These are phyloP conservation scores for apple (Malus domestica) DNA, from an alignment of 306 rosid species.

Conservation along the genomic window DNA sequence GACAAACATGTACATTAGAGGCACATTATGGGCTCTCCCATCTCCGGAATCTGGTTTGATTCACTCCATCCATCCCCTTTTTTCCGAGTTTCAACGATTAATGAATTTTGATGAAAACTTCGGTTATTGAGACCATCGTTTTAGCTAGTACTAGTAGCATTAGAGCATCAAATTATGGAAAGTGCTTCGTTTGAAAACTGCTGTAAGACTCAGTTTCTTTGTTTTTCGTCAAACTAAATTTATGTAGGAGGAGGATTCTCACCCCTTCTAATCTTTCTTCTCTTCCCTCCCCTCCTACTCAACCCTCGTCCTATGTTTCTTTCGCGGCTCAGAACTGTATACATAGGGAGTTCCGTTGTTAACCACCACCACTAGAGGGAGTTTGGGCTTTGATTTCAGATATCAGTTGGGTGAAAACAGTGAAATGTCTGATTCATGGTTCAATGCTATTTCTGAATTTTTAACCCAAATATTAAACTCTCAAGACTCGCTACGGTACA, in stretches of 20 bases:
- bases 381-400: neutral
- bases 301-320: slow-evolving; percentile 11
- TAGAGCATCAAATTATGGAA: slow-evolving; percentile 14
- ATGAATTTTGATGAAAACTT: slow-evolving; percentile 15
- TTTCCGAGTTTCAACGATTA: neutral
- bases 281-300: too few species aligned
- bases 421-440: too few species aligned
- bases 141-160: slow-evolving; percentile 1
- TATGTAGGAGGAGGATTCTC: neutral
- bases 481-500: too few species aligned
- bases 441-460: too few species aligned
- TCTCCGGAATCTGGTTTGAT: slow-evolving; percentile 8
- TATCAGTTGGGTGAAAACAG: too few species aligned
- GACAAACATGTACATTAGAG: slow-evolving; percentile 25
- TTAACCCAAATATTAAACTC: too few species aligned
- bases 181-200: slow-evolving; percentile 3
- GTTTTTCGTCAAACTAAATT: slow-evolving; percentile 12
- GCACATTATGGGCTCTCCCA: slow-evolving; percentile 12
- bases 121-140: slow-evolving; percentile 18
- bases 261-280: too few species aligned
- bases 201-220: slow-evolving; percentile 8
- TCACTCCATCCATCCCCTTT: neutral
- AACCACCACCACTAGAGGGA: neutral
- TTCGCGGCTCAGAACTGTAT: neutral
- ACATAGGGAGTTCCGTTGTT: neutral